Conservation (phyloP, 164 flowering plant genomes). For the Aristolochia fimbriata region DNA sequence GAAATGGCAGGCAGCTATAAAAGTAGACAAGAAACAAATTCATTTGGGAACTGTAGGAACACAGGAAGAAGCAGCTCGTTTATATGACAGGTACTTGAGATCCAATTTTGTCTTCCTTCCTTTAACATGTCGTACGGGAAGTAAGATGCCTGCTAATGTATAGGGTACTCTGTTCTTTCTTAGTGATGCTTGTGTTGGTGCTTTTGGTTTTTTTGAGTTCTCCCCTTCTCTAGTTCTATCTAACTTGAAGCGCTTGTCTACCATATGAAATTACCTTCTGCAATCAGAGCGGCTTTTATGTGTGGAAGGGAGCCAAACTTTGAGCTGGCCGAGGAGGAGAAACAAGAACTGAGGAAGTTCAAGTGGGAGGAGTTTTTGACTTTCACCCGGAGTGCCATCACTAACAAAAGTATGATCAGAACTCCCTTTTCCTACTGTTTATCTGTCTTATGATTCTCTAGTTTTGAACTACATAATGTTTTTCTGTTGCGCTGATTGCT, state of each 20-base stretch:
- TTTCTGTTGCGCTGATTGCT: not conserved
- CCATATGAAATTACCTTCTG: conserved; percentile 2
- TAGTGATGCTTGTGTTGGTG: too few species aligned
- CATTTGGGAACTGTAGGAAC: conserved; percentile 93
- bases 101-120: too few species aligned
- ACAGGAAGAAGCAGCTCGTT: conserved; percentile 88
- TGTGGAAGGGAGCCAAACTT: conserved; percentile 97
- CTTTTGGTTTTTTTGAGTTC: not conserved
- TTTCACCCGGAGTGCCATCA: conserved; percentile 65
- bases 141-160: too few species aligned
- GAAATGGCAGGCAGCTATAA: conserved; percentile 99
- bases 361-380: conserved; percentile 87
- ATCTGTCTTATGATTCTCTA: not conserved
- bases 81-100: conserved; percentile 79
- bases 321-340: conserved; percentile 77
- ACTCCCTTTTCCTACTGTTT: not conserved
- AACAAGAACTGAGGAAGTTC: conserved; percentile 53
- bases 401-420: conserved; percentile 49
- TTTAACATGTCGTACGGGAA: too few species aligned
- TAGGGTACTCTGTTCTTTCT: too few species aligned
- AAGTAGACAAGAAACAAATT: conserved; percentile 95
- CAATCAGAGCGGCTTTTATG: conserved; percentile 89
- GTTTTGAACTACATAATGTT: not conserved
- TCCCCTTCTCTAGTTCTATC: not conserved
- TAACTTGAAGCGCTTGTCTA: not conserved